Conservation (phyloP, 139 green algal species). For the Tetraselmis chui region DNA sequence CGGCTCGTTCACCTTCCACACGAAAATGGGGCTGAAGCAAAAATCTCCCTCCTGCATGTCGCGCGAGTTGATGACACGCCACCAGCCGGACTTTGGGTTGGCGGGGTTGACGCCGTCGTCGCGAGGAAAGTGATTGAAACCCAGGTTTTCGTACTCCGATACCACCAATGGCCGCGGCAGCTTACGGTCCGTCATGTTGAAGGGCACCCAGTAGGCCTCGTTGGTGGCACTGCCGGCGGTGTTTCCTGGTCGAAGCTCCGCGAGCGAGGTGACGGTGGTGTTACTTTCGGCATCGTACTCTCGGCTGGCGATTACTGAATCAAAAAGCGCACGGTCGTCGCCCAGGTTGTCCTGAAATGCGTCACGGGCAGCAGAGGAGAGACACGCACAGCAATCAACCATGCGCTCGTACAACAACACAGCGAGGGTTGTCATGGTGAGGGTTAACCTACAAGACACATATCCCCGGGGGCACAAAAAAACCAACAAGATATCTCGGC, state of each 20-base stretch:
- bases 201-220: not conserved
- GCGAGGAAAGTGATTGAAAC: not conserved
- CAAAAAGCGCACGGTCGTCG: not conserved
- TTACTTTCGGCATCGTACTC: not conserved
- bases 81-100: not conserved
- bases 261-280: not conserved
- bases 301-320: not conserved
- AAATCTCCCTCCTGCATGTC: not conserved
- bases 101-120: not conserved
- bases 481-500: too few relatives aligned
- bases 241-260: not conserved
- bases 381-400: too few relatives aligned
- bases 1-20: not conserved
- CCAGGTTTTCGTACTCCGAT: not conserved
- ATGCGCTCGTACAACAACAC: too few relatives aligned
- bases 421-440: too few relatives aligned
- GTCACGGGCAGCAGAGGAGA: too few relatives aligned
- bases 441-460: too few relatives aligned
- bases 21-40: not conserved
- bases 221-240: not conserved
- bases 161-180: not conserved
- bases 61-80: not conserved
- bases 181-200: not conserved
- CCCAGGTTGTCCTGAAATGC: not conserved
- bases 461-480: too few relatives aligned